Conservation (phyloP, 2,329 filamentous ascomycete genomes). For the Dactylellina sp. region DNA sequence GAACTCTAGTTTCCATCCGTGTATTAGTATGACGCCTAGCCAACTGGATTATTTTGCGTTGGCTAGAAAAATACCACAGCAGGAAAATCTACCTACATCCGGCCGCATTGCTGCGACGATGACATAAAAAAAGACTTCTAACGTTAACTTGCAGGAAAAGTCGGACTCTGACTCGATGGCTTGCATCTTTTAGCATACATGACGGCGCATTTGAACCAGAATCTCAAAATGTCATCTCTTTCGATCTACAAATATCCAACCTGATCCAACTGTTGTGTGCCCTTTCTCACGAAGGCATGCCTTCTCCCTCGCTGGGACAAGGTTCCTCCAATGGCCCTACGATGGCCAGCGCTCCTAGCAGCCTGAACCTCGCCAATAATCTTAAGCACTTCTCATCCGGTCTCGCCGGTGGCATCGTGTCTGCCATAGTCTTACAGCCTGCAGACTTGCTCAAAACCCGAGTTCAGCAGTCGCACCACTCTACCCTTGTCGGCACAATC, state of each 20-base stretch:
- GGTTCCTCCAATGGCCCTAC: constrained; percentile 38
- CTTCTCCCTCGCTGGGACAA: constrained; percentile 34
- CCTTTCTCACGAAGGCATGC: too few relatives aligned
- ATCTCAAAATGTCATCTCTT: constrained; percentile 28
- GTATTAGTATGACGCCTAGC: too few relatives aligned
- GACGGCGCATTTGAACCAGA: not conserved
- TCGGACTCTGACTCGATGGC: constrained; percentile 28
- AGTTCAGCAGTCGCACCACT: constrained; percentile 79
- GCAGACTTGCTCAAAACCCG: constrained; percentile 96
- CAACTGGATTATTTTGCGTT: constrained; percentile 15
- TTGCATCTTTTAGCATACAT: constrained; percentile 13
- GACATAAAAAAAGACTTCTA: constrained; percentile 22
- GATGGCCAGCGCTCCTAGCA: constrained; percentile 4
- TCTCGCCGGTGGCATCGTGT: constrained; percentile 85
- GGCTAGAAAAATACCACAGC: not conserved
- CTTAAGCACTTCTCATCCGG: constrained; percentile 82
- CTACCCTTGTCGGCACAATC: constrained; percentile 75
- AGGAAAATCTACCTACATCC: constrained; percentile 1
- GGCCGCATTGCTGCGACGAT: constrained; percentile 7
- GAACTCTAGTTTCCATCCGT: too few relatives aligned
- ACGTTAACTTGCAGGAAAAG: constrained; percentile 18
- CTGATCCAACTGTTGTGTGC: constrained; percentile 5
- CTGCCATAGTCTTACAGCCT: constrained; percentile 90
- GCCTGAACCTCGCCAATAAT: constrained; percentile 43
- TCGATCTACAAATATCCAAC: constrained; percentile 44